A percentile compares a stretch with the other conserved stretches of the same genome.
Evolutionary conservation across 352 stramenopile genomes (phyloP).

Genomic region (Pythium phragmitis): DNA sequence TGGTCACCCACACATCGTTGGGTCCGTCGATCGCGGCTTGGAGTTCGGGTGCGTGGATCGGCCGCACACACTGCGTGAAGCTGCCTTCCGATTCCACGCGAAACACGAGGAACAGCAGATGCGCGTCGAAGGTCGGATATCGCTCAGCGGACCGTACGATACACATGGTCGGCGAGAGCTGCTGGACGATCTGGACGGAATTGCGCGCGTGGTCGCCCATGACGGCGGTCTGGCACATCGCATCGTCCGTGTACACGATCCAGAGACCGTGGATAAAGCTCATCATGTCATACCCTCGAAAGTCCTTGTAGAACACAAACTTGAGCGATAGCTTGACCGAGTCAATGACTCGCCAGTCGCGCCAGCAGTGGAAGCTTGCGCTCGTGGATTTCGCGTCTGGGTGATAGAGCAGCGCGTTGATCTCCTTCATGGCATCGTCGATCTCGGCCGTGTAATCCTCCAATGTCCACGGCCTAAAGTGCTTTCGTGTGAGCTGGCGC

Average conservation of each 20-base stretch:
- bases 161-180: neutral
- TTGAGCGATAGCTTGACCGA: neutral
- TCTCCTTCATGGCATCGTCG: neutral
- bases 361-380: neutral
- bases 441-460: neutral
- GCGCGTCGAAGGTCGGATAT: slow-evolving; percentile 5
- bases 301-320: neutral
- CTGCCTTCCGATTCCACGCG: slow-evolving; percentile 8
- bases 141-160: slow-evolving; percentile 21
- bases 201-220: neutral
- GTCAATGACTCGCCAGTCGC: neutral
- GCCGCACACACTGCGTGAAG: neutral
- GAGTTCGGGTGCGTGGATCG: slow-evolving; percentile 11
- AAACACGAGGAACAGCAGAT: slow-evolving; percentile 7
- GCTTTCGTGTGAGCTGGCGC: neutral
- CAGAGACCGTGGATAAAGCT: neutral
- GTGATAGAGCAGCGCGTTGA: neutral
- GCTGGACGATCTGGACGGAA: slow-evolving; percentile 9
- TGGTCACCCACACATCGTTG: slow-evolving; percentile 6
- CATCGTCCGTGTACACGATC: slow-evolving; percentile 14
- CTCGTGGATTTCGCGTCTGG: neutral
- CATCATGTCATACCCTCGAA: too few species aligned
- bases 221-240: slow-evolving; percentile 7
- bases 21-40: neutral
- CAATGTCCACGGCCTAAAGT: neutral